phyloP scores from a whole-genome alignment of 768 basidiomycete genomes.

The Termitomyces heimii region DNA sequence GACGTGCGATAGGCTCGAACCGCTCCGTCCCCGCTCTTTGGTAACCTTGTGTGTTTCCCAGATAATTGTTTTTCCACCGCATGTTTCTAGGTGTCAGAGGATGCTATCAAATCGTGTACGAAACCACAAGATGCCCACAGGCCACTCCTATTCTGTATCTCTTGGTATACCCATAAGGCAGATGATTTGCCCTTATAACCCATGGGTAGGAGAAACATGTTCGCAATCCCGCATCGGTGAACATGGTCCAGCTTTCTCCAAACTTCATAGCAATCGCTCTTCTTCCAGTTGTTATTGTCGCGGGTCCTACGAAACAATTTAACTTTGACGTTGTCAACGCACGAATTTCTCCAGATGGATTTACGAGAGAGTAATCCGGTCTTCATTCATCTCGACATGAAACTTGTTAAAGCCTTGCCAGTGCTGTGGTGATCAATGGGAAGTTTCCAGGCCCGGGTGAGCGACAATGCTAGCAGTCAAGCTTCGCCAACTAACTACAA shows the following conservation, averaged over 20 bases:
- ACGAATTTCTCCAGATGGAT: neutral
- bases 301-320: neutral
- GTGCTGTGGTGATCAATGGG: neutral
- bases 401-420: neutral
- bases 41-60: neutral
- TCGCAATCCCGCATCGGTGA: neutral
- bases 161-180: neutral
- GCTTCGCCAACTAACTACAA: too few species aligned
- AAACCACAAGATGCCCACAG: too few species aligned
- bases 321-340: neutral
- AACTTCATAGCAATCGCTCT: neutral
- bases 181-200: neutral
- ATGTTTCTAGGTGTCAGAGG: neutral
- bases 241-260: neutral
- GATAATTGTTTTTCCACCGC: neutral
- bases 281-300: neutral
- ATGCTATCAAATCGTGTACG: neutral
- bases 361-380: neutral
- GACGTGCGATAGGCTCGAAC: neutral
- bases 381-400: neutral
- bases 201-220: neutral
- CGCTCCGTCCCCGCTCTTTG: neutral
- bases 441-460: neutral
- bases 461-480: neutral
- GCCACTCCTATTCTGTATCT: neutral